phyloP scores from a whole-genome alignment of 2,329 filamentous ascomycete genomes.

The Colletotrichum australisinense region DNA sequence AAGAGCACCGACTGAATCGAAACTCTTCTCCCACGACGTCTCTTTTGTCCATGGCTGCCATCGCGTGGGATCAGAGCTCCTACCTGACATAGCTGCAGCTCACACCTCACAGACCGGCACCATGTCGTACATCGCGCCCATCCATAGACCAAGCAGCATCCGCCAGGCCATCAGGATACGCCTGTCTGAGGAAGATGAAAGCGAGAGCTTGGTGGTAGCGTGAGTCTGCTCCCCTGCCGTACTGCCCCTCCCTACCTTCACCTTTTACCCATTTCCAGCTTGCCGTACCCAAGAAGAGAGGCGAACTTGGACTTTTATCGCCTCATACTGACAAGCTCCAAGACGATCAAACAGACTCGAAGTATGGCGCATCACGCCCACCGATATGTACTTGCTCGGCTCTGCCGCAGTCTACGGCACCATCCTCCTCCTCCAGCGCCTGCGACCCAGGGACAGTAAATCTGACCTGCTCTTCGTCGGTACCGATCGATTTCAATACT shows the following conservation, averaged over 20 bases:
- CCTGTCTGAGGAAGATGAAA: constrained; percentile 79
- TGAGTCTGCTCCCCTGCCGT: constrained; percentile 59
- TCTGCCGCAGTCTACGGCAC: constrained; percentile 85
- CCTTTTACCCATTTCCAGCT: constrained; percentile 4
- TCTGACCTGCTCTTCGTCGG: constrained; percentile 93
- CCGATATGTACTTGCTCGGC: constrained; percentile 72
- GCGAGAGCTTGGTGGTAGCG: constrained; percentile 79
- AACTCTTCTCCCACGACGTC: neutral
- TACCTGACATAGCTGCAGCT: constrained; percentile 11
- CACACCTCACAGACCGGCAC: constrained; percentile 30
- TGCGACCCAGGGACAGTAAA: constrained; percentile 78
- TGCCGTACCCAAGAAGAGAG: neutral
- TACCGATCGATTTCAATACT: constrained; percentile 90
- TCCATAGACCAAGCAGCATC: constrained; percentile 91
- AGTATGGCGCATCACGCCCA: constrained; percentile 77
- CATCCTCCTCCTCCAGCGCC: constrained; percentile 84
- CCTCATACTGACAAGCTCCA: constrained; percentile 43
- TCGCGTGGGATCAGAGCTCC: constrained; percentile 27
- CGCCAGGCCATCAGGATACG: constrained; percentile 86
- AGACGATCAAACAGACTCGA: constrained; percentile 89
- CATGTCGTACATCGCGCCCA: constrained; percentile 96
- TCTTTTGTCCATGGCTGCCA: constrained; percentile 20
- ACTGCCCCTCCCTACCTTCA: constrained; percentile 17
- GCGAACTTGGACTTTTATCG: neutral
- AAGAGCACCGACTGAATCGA: constrained; percentile 14